Conservation (phyloP, 2,329 filamentous ascomycete species). For the Lecanicillium sp. region DNA sequence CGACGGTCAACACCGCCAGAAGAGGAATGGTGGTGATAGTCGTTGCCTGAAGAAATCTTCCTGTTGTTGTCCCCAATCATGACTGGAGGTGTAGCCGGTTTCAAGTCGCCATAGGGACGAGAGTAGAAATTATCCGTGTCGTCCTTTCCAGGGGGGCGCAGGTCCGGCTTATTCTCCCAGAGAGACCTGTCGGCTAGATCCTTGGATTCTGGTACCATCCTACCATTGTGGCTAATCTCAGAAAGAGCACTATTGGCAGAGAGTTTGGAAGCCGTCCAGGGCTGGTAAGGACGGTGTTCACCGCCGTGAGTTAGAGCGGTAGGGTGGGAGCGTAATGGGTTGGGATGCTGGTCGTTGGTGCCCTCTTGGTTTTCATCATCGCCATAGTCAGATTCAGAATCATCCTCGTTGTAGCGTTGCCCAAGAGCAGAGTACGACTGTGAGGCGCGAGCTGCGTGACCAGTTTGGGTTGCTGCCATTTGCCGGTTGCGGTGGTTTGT, state of each 20-base stretch:
- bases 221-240: constrained; percentile 37
- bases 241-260: constrained; percentile 25
- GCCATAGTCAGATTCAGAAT: constrained; percentile 32
- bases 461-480: constrained; percentile 26
- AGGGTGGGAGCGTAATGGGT: constrained; percentile 47
- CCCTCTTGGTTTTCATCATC: constrained; percentile 24
- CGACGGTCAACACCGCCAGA: constrained; percentile 32
- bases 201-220: constrained; percentile 31
- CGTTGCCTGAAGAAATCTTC: constrained; percentile 52
- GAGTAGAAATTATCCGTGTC: constrained; percentile 43
- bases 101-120: constrained; percentile 52
- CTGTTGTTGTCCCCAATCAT: constrained; percentile 38
- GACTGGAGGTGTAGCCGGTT: constrained; percentile 43
- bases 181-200: constrained; percentile 30
- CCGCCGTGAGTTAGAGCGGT: constrained; percentile 5
- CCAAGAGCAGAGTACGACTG: constrained; percentile 37
- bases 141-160: constrained; percentile 30
- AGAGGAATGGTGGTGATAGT: constrained; percentile 32
- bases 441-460: constrained; percentile 21
- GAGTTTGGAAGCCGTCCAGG: constrained; percentile 11
- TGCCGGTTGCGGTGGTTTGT: constrained; percentile 44
- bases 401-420: constrained; percentile 34
- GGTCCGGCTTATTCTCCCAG: constrained; percentile 23
- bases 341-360: constrained; percentile 30
- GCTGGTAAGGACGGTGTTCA: neutral